These are phyloP conservation scores for Penicillium lagena DNA, from an alignment of 495 filamentous ascomycete genomes.

Conservation along the genomic window DNA sequence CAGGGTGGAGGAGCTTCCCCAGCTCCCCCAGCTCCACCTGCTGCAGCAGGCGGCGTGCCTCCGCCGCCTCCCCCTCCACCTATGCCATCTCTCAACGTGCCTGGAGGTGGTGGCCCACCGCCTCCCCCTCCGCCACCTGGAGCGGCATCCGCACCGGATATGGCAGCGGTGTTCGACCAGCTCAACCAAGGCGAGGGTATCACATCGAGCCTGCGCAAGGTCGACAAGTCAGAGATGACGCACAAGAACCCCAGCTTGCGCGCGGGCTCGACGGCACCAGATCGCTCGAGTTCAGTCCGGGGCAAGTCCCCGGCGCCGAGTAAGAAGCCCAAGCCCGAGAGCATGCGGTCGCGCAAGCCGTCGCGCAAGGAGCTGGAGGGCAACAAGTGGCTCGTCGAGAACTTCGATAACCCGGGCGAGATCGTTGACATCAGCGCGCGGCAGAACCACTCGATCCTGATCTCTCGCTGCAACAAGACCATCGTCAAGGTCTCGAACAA, in stretches of 20 bases:
- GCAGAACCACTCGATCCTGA: constrained; percentile 84
- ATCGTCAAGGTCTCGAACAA: constrained; percentile 86
- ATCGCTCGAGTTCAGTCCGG: constrained; percentile 44
- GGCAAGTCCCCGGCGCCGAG: constrained; percentile 77
- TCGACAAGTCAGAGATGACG: constrained; percentile 91
- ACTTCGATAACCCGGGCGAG: constrained; percentile 72
- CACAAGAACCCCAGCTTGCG: constrained; percentile 97
- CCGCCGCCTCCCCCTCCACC: constrained; percentile 56
- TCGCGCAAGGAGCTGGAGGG: constrained; percentile 87
- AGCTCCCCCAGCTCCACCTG: constrained; percentile 1
- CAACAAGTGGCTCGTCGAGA: constrained; percentile 94
- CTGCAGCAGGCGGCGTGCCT: constrained; percentile 32
- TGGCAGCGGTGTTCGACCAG: constrained; percentile 81
- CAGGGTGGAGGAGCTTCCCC: constrained; percentile 38
- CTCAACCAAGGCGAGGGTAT: constrained; percentile 83
- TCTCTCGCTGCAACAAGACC: constrained; percentile 84
- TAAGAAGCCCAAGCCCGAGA: constrained; percentile 91
- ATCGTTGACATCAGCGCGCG: constrained; percentile 71
- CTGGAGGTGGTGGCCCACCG: constrained; percentile 56
- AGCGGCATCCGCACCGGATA: constrained; percentile 44
- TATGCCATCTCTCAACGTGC: constrained; percentile 46
- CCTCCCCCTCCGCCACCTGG: constrained; percentile 65
- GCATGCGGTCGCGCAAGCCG: constrained; percentile 88
- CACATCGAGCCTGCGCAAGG: constrained; percentile 82
- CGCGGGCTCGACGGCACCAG: constrained; percentile 58